Base-by-base conservation (phyloP, 2,329 filamentous ascomycete species). In the Phialocephala sp. region DNA sequence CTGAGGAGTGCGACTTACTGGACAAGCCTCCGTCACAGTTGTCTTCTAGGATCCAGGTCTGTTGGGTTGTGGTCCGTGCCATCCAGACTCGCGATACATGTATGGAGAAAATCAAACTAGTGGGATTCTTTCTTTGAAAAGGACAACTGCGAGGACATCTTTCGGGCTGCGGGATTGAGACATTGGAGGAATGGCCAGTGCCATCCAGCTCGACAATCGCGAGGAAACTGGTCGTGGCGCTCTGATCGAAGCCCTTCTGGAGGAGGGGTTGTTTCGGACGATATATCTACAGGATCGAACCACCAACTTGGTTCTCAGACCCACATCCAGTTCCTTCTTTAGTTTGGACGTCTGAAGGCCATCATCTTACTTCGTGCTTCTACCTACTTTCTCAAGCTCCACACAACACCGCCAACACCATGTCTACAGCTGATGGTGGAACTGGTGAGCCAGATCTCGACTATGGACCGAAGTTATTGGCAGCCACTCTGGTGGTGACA, bases 401-500 rank as follows among this genome's bases (percentile, higher is more conserved):
- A 18, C 24, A 32, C 24, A 54, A 54, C 24, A 32, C 24, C 4
- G 8, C 32, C 45, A 54, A 4, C 24, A 8, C 12, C 8, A 54
- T 54, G 50, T 54, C 50, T 27, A 54, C 50, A 27, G 24, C 12
- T 18, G 9, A 24, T 41, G 62, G 43, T 27, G 63, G 63, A 22
- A n/a, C 50, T 20, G 59, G 56, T 32, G 18, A 57, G 36, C 64
- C 64, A 22, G 60, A 66, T 39, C 27, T 62, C 36, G 45, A 63
- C 41, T n/a, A 59, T 54, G 64, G 64, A 45, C 59, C 59, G 5
- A 55, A 55, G 45, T 45, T 66, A 27, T 43, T 66, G 15, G 54
- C 47, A 45, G 60, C 59, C 5, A 66, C 64, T 59, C 20, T 35
- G 15, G 39, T 60, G 20, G 59, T 66, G 1, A 66, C 64, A 27